Percentiles rank a stretch among this genome's conserved stretches.
phyloP scores from a whole-genome alignment of 164 flowering plant species.

The Aristolochia fimbriata region DNA sequence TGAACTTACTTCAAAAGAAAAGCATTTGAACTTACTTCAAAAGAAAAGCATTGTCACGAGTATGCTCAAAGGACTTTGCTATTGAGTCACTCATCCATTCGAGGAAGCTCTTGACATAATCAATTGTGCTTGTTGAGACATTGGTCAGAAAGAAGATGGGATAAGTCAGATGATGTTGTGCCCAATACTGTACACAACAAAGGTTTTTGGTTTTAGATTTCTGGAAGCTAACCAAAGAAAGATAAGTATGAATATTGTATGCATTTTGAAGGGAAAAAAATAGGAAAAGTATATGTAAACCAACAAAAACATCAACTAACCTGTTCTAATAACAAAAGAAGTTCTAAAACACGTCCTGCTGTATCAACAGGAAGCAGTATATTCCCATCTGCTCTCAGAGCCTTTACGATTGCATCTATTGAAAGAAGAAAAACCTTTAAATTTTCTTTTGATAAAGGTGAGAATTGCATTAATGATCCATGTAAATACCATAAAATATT shows the following conservation, averaged over 20 bases:
- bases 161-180: conserved; percentile 48
- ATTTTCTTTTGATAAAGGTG: too few relatives aligned
- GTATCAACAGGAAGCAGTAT: conserved; percentile 90
- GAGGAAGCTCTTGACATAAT: conserved; percentile 88
- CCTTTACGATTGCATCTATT: conserved; percentile 54
- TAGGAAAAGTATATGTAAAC: neutral
- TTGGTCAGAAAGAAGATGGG: conserved; percentile 86
- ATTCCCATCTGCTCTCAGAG: conserved; percentile 70
- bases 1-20: neutral
- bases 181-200: conserved; percentile 61
- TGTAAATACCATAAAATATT: too few relatives aligned
- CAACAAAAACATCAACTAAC: conserved; percentile 20
- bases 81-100: conserved; percentile 99
- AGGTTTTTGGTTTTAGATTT: neutral
- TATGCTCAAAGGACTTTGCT: conserved; percentile 90
- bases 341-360: conserved; percentile 88
- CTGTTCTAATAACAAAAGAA: conserved; percentile 78
- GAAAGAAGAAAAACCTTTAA: neutral
- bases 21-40: conserved; percentile 50
- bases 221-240: neutral
- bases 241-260: neutral
- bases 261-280: neutral
- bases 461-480: too few relatives aligned
- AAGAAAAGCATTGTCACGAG: conserved; percentile 91
- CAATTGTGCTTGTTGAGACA: conserved; percentile 85